Evolutionary conservation across 441 rosid genomes (phyloP), one percentile per base, ranked within the genome.

Genomic region (Pelargonium myrrhifolium): DNA sequence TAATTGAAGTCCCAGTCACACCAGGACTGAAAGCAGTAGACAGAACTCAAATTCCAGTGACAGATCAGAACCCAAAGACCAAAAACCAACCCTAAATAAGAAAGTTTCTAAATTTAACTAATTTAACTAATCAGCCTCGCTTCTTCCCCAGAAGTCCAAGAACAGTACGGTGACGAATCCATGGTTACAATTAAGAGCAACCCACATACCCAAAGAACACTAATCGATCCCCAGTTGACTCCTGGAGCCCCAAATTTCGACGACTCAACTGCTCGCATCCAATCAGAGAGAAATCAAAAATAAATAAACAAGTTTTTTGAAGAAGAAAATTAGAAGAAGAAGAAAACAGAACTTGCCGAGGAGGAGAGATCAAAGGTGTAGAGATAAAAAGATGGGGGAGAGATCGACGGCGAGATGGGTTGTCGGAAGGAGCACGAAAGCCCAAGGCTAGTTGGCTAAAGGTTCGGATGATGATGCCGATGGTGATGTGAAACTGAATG

Each of bases 111-210:
- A 74, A 68, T 64, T 62, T 55, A 49, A 71, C 84, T 76, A 83
- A 82, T 85, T n/a, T n/a, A n/a, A n/a, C n/a, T n/a, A n/a, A n/a
- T n/a, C 92, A 83, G 89, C 87, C 68, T 83, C 85, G 68, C 79
- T 84, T 75, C 85, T 80, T 65, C 86, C 86, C 88, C 84, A 83
- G 21, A 86, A 83, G 79, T 83, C 88, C 80, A 88, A 47, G 81
- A 85, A 87, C 77, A 85, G 74, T 47, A 85, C 78, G 71, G 75
- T 77, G 31, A 78, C 79, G 69, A 86, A 86, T 66, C 93, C 97
- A 86, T 86, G 84, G 62, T 72, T 85, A 89, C 85, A 91, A 79
- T 72, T 79, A 75, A 84, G 77, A 78, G 78, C 83, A 72, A 80
- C 81, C 88, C 86, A 84, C 86, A 88, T 78, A 74, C 81, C 83